Conservation (phyloP, 805 yeast genomes). For the Metschnikowia gelsemii region DNA sequence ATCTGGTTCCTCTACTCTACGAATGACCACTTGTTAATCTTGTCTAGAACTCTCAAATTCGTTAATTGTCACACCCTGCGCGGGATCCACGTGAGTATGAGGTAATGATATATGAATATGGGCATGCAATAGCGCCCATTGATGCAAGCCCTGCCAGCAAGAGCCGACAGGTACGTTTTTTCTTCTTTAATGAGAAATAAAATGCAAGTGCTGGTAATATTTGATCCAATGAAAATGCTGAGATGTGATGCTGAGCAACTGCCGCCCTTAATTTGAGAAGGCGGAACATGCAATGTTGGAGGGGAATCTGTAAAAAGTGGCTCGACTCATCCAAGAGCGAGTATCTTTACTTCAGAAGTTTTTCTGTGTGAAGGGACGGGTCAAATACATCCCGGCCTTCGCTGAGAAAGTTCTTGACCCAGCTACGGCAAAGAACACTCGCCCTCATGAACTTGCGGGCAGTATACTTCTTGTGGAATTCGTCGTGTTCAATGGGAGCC, state of each 20-base stretch:
- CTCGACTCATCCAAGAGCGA: background rate
- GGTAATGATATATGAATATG: background rate
- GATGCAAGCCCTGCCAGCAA: background rate
- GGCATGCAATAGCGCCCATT: background rate
- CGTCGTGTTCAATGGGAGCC: slow-evolving; percentile 84
- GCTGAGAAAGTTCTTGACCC: slow-evolving; percentile 65
- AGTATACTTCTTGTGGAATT: slow-evolving; percentile 90
- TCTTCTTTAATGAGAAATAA: background rate
- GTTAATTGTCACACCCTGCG: too few relatives aligned
- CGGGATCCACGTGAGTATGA: too few relatives aligned
- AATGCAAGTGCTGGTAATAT: background rate
- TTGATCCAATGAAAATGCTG: slow-evolving; percentile 3
- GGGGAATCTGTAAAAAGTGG: background rate
- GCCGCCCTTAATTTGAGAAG: too few relatives aligned
- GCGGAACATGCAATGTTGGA: background rate
- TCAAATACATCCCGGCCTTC: slow-evolving; percentile 45
- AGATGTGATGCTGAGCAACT: background rate
- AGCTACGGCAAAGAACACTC: slow-evolving; percentile 72
- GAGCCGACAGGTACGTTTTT: background rate
- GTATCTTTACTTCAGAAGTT: slow-evolving; percentile 6
- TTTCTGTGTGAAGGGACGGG: slow-evolving; percentile 24
- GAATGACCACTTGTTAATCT: too few relatives aligned
- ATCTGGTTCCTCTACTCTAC: too few relatives aligned
- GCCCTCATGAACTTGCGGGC: slow-evolving; percentile 86
- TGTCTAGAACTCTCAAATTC: too few relatives aligned